A percentile compares a stretch with the other conserved stretches of the same genome.
Evolutionary conservation across 1,284 basidiomycete genomes (phyloP).

Genomic region (Cryptococcus maquisensis): DNA sequence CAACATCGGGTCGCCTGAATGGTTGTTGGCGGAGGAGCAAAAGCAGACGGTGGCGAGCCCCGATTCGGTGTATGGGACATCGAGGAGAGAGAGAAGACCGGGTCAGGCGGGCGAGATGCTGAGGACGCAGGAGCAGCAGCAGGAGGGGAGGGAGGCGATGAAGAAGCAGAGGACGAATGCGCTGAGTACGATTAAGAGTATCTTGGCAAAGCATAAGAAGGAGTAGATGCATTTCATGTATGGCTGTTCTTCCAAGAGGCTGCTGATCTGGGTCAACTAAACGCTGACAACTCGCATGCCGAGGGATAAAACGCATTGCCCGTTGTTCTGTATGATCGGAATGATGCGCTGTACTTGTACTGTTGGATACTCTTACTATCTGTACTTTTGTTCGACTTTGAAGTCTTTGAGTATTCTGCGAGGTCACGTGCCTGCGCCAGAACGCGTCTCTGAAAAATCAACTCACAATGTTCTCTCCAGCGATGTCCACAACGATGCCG

Average conservation of each 20-base stretch:
- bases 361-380: no score
- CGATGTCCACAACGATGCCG: background rate
- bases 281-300: no score
- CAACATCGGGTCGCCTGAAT: slow-evolving; percentile 17
- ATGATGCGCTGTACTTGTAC: no score
- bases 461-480: background rate
- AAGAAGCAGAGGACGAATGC: slow-evolving; percentile 4
- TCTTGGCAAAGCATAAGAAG: slow-evolving; percentile 30
- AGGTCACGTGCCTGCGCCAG: no score
- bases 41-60: background rate
- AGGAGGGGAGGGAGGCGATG: background rate
- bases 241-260: no score
- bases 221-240: slow-evolving; percentile 2
- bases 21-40: slow-evolving; percentile 17
- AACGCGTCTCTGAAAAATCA: background rate
- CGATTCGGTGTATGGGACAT: background rate
- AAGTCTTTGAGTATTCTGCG: no score
- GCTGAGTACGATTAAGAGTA: slow-evolving; percentile 1
- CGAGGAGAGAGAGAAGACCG: slow-evolving; percentile 8
- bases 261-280: no score
- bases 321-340: no score
- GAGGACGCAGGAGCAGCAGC: background rate
- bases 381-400: no score
- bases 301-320: background rate
- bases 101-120: background rate